Evolutionary conservation across 148 eudicot genomes (phyloP).

Genomic region (Drosera capensis): DNA sequence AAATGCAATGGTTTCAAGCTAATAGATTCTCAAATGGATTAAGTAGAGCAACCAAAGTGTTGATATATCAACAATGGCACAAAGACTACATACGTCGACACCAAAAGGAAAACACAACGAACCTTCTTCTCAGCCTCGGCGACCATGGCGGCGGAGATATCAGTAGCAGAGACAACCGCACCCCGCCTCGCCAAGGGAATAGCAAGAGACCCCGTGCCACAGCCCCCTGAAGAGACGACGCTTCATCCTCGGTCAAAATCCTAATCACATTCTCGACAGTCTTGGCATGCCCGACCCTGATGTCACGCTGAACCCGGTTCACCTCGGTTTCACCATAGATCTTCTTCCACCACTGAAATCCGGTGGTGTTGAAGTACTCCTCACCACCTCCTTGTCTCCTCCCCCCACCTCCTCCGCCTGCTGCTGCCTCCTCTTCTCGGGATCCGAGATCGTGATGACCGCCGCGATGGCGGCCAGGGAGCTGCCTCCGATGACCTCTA

Average conservation of each 20-base stretch:
- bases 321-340: constrained; percentile 92
- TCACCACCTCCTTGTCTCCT: constrained; percentile 90
- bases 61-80: too few relatives aligned
- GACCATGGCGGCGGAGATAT: constrained; percentile 96
- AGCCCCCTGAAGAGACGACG: constrained; percentile 41
- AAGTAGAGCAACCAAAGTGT: too few relatives aligned
- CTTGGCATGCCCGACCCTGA: constrained; percentile 76
- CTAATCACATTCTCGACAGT: constrained; percentile 71
- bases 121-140: constrained; percentile 78
- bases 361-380: constrained; percentile 78
- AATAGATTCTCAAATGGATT: too few relatives aligned
- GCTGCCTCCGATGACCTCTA: constrained; percentile 56
- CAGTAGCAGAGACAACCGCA: constrained; percentile 68
- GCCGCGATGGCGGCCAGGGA: constrained; percentile 67
- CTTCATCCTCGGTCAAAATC: constrained; percentile 63
- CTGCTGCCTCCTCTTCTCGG: constrained; percentile 63
- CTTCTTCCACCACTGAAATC: constrained; percentile 88
- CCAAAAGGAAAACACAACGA: too few relatives aligned
- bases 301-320: constrained; percentile 69
- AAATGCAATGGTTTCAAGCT: too few relatives aligned
- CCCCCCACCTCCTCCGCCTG: constrained; percentile 96
- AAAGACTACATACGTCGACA: too few relatives aligned
- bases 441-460: constrained; percentile 52
- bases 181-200: constrained; percentile 79
- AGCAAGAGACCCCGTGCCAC: constrained; percentile 81